Evolutionary conservation across 352 stramenopile genomes (phyloP), one percentile per base, ranked within the genome.

Genomic region (Phytophthora macrochlamydospora): DNA sequence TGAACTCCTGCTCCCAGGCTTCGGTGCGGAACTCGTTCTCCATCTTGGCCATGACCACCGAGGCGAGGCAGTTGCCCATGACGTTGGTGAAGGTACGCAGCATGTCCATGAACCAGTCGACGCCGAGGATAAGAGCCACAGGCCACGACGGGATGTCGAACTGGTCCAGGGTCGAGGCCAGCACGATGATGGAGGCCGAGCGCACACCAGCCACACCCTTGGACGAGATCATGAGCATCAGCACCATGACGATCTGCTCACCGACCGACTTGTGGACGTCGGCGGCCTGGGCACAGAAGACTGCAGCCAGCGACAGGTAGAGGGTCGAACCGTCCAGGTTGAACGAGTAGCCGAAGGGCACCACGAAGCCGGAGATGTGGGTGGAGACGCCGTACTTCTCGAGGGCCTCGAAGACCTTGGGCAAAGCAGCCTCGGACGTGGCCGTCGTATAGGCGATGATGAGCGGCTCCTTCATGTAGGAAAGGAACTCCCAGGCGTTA

Each of bases 51-150:
- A 89, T 89, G n/a, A 85, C 69, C 12, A 84, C 70, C 6, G 79
- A 67, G 0, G 79, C 79, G 12, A 89, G 51, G 30, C 77, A 86
- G 67, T 89, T 89, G 31, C 79, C 77, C 48, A 81, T 68, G 2
- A 89, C 75, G 53, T 89, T 89, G 12, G 71, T 83, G 54, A 86
- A 66, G 13, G 79, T 85, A 12, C 79, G 79, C 0, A 73, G 56
- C 77, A 86, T 86, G 53, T 89, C 79, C 69, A 83, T 83, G 67
- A 89, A 65, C 79, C 79, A 89, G 51, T 89, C 79, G 18, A 76
- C 79, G 9, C 76, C 77, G 0, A 89, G 59, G 52, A 89, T 83
- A 0, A 89, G 70, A 13, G 77, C 76, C 32, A 89, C 79, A 1
- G 79, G 78, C 79, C 79, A 89, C 57, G 65, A 77, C 45, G 79